Base-by-base conservation (phyloP, 1,139 yeast species). In the Taiozyma sp. region DNA sequence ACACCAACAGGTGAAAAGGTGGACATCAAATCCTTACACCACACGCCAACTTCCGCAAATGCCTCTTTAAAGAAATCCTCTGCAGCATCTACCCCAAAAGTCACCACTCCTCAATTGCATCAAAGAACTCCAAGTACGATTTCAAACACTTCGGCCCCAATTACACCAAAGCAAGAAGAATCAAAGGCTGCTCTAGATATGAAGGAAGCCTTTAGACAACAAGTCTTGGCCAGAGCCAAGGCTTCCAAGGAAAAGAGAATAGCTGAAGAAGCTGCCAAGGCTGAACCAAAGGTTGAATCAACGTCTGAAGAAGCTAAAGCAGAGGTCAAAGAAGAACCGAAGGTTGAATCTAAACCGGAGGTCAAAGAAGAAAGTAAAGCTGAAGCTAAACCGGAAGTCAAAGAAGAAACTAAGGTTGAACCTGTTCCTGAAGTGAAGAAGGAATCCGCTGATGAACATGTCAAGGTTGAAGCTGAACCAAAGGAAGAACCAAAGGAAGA, bases 1-100 rank as follows among this genome's bases (percentile, higher is more conserved):
- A 59, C 58, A 10, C 54, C 57, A n/a, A 41, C 51, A 14, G 65
- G 65, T 42, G 65, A 60, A 45, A 52, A 54, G 23, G 60, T 61
- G 47, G 65, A 61, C 38, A 16, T 61, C 12, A 51, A 53, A 23
- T 29, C 47, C 6, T 43, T 57, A n/a, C 53, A 48, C 9, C 49
- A 44, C 8, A 53, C 54, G 3, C 57, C 57, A 41, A 55, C 55
- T 46, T 9, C 55, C 6, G 19, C 51, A 4, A 24, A 41, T 38
- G 54, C 56, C 9, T 30, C 56, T 22, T 36, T 52, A 34, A 51
- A 43, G 40, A 52, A 49, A 32, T 42, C 54, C 13, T 42, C 57
- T 23, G 47, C 44, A 14, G 14, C 44, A 19, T 22, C 55, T 6
- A 53, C 59, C 9, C 55, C 58, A 48, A 51, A 50, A 46, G 48